phyloP scores from a whole-genome alignment of 371 early-diverging fungal genomes.

The Smittium mucronatum region DNA sequence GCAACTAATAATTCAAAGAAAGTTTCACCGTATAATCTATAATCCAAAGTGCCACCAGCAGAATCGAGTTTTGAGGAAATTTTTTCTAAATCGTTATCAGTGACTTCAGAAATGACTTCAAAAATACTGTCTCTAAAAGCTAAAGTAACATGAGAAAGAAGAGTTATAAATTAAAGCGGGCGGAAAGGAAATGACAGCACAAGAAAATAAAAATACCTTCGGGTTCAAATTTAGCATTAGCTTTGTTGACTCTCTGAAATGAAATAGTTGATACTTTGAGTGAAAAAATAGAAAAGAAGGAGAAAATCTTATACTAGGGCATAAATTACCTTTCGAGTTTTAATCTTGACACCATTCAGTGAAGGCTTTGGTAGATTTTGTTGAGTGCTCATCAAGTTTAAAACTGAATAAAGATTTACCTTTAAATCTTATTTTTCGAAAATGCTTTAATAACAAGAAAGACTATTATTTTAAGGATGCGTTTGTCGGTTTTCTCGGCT shows the following conservation, averaged over 20 bases:
- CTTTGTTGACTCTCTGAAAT: slow-evolving; percentile 63
- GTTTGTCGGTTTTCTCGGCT: no score
- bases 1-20: slow-evolving; percentile 83
- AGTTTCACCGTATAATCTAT: slow-evolving; percentile 84
- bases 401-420: no score
- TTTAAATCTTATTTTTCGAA: no score
- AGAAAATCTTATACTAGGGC: not conserved
- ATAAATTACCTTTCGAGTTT: slow-evolving; percentile 50
- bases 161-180: not conserved
- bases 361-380: slow-evolving; percentile 48
- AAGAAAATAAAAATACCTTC: slow-evolving; percentile 39
- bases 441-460: no score
- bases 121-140: slow-evolving; percentile 65
- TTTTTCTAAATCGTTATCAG: slow-evolving; percentile 52
- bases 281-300: not conserved
- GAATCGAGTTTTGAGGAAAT: slow-evolving; percentile 60
- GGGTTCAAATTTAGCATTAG: slow-evolving; percentile 73
- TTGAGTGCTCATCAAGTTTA: slow-evolving; percentile 40
- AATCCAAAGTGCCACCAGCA: slow-evolving; percentile 76
- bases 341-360: slow-evolving; percentile 71
- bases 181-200: not conserved
- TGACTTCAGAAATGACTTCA: slow-evolving; percentile 37
- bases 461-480: no score
- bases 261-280: not conserved
- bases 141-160: slow-evolving; percentile 13